Evolutionary conservation across 2,329 filamentous ascomycete species (phyloP).

Genomic region (Fusarium sp.): DNA sequence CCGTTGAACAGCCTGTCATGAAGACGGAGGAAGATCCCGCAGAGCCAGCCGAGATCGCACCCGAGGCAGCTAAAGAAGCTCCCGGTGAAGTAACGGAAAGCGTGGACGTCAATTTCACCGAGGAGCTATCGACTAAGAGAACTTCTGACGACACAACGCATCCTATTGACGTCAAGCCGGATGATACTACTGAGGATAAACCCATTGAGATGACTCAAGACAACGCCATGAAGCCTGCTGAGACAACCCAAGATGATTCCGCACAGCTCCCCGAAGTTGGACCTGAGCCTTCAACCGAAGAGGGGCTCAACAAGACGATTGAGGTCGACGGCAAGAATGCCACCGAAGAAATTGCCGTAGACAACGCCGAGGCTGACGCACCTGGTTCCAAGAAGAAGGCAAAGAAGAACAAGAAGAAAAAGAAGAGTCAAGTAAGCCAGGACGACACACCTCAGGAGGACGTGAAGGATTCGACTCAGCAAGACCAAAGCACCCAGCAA

Average conservation of each 20-base stretch:
- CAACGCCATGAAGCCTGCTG: background rate
- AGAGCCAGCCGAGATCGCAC: background rate
- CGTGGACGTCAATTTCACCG: background rate
- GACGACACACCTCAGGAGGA: slow-evolving; percentile 17
- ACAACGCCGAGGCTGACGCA: slow-evolving; percentile 18
- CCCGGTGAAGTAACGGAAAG: background rate
- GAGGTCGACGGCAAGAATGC: background rate
- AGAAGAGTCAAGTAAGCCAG: slow-evolving; percentile 26
- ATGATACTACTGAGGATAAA: background rate
- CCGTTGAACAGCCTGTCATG: slow-evolving; percentile 2
- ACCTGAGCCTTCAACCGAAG: background rate
- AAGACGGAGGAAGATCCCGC: background rate
- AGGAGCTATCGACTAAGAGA: background rate
- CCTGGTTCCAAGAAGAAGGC: slow-evolving; percentile 45
- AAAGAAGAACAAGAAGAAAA: slow-evolving; percentile 52
- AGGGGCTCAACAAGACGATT: background rate
- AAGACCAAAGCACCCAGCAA: slow-evolving; percentile 8
- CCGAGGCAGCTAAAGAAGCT: background rate
- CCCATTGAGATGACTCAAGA: background rate
- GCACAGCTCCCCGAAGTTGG: background rate
- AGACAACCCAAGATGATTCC: background rate
- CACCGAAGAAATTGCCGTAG: slow-evolving; percentile 1
- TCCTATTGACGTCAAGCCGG: background rate
- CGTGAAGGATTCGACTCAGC: slow-evolving; percentile 1
- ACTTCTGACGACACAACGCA: background rate